These are phyloP conservation scores for Backusella sp. DNA, from an alignment of 192 early-diverging fungal species.

Conservation along the genomic window DNA sequence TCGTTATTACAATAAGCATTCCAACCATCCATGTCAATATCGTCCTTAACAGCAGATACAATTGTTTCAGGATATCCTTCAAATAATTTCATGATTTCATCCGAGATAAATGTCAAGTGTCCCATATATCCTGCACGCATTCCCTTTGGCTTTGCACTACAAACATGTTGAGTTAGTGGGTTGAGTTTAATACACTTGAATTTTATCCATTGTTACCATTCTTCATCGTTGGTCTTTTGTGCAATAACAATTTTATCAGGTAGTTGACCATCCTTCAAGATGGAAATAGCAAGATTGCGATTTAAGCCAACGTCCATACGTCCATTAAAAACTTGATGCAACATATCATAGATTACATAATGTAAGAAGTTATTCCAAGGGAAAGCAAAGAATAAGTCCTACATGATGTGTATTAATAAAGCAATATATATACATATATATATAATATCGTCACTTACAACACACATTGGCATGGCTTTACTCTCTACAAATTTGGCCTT, in stretches of 20 bases:
- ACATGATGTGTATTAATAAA: not conserved
- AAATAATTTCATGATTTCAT: constrained; percentile 88
- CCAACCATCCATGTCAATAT: constrained; percentile 53
- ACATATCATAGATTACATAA: constrained; percentile 97
- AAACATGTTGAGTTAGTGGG: not conserved
- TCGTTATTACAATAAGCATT: constrained; percentile 45
- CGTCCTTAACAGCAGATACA: constrained; percentile 35
- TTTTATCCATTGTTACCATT: constrained; percentile 53
- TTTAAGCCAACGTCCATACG: constrained; percentile 70
- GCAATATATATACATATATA: not conserved
- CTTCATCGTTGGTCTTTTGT: constrained; percentile 79
- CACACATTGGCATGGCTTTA: constrained; percentile 60
- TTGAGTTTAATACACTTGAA: too few relatives aligned
- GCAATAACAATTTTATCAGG: constrained; percentile 84
- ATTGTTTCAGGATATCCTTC: constrained; percentile 58
- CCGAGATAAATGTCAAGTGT: constrained; percentile 93
- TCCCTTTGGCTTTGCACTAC: constrained; percentile 80
- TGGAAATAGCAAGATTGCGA: constrained; percentile 53
- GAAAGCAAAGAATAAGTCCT: constrained; percentile 89
- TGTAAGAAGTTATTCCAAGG: constrained; percentile 99
- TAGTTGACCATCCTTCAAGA: constrained; percentile 85
- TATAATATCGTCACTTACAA: constrained; percentile 31
- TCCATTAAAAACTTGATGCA: constrained; percentile 96
- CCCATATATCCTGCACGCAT: constrained; percentile 97
- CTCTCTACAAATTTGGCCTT: constrained; percentile 69